Evolutionary conservation across 768 basidiomycete species (phyloP), one percentile per base, ranked within the genome.

Genomic region (Hygrophoropsis aurantiaca): DNA sequence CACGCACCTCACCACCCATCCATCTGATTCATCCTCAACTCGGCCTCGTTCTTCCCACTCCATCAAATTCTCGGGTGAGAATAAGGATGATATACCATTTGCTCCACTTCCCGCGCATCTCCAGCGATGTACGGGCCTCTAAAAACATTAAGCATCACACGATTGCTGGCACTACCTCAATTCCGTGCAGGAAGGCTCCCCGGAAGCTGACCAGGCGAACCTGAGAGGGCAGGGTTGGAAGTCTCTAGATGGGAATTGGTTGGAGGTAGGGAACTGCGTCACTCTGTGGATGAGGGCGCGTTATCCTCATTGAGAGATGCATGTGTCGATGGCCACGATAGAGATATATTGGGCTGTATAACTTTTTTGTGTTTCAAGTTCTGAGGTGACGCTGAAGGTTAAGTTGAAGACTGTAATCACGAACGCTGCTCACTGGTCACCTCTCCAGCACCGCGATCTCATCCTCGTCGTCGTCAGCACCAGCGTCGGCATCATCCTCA

Each of bases 141-240:
- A 0, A 13, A 2, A 1, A 19, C 15, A 25, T 19, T 15, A 5
- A 24, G 5, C 27, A 38, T 15, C 48, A 44, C 13, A 44, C 43
- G 24, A n/a, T 44, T 15, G 32, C 4, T 27, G 32, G 38, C 44
- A 50, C 44, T 35, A 40, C 34, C 38, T 36, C 20, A 24, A 36
- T 32, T 24, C 11, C 13, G 27, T 30, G 7, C 7, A 30, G 13
- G 7, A 13, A 6, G 27, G 27, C 6, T 30, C 27, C 27, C 27
- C 19, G 10, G 43, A 34, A 8, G 33, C 35, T 25, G 42, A 15
- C 11, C 30, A 44, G 18, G 16, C 13, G 9, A 21, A 5, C 11
- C 20, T 4, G 11, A 15, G 26, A 24, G 40, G 41, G 13, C 41
- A 19, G 19, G 44, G 44, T 4, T 19, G 23, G 33, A 16, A 3